Percentiles rank a stretch among this genome's conserved stretches.
These are phyloP conservation scores for Hysterangium stoloniferum DNA, from an alignment of 768 basidiomycete genomes.

Conservation along the genomic window DNA sequence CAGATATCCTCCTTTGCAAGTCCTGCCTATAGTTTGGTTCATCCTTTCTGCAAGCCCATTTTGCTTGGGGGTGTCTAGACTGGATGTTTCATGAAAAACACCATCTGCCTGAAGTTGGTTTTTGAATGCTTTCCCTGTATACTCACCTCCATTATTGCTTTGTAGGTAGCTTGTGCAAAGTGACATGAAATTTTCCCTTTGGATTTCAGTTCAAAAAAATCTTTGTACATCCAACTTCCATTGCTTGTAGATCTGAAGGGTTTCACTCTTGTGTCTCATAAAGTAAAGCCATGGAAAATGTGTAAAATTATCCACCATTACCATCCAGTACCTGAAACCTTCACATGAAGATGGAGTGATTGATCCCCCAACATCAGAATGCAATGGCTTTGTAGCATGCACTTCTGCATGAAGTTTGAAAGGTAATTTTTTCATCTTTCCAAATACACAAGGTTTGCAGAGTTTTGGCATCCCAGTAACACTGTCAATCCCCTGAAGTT, in stretches of 20 bases:
- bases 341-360: not conserved
- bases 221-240: not conserved
- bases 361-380: not conserved
- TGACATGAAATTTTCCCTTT: not conserved
- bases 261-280: not conserved
- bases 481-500: not conserved
- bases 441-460: not conserved
- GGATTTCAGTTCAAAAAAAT: not conserved
- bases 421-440: not conserved
- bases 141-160: constrained; percentile 19
- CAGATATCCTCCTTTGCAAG: too few relatives aligned
- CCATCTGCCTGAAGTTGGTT: not conserved
- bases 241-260: not conserved
- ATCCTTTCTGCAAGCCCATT: constrained; percentile 27
- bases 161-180: constrained; percentile 9
- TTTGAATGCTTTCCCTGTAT: not conserved
- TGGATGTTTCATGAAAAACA: too few relatives aligned
- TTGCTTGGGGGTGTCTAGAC: constrained; percentile 18
- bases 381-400: not conserved
- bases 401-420: not conserved
- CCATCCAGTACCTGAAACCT: not conserved
- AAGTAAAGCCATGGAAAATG: not conserved
- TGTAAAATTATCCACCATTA: not conserved
- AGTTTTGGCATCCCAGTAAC: not conserved
- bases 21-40: constrained; percentile 26